Evolutionary conservation across 140 eudicot genomes (phyloP), one percentile per base, ranked within the genome.

Genomic region (Stevia rebaudiana): DNA sequence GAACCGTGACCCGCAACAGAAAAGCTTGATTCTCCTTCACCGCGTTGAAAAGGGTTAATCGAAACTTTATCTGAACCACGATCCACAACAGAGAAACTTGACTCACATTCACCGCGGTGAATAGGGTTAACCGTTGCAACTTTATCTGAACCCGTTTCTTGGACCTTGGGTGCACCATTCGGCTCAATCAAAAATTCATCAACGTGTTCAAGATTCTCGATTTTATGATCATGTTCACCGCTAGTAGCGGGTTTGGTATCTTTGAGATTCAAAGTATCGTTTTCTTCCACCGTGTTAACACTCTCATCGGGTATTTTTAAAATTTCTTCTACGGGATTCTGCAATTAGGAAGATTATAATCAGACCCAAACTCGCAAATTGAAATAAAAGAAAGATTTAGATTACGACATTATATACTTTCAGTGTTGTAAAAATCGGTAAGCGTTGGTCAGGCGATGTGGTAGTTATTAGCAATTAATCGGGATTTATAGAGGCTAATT

Each of bases 11-110:
- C 83, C 1, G 69, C 69, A 19, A 71, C 72, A 22, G 81, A 71
- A 72, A 82, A 82, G 71, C 87, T 92, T 11, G 94, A 48, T 73
- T 92, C 97, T 37, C 86, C 89, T 10, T 57, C 79, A 53, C 74
- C 87, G 18, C 72, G 76, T 13, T 67, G 68, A 35, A 74, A 59
- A 12, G 28, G 62, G 17, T 44, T 56, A 16, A 30, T 55, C 28
- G 76, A 56, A 65, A 42, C 58, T 43, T 61, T 62, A 61, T 63
- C 84, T 18, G 87, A 71, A 53, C 63, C 76, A 24, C 72, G 79
- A 43, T 72, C 83, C 1, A 71, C 69, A 19, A 71, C 72, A 22
- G 81, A 71, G 75, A 82, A 82, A 72, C 87, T 92, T 11, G 94
- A 48, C 75, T 92, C 97, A 31, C 86, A 87, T 10, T 57, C 79